A percentile compares a stretch with the other conserved stretches of the same genome.
Evolutionary conservation across 169 alveolate genomes (phyloP).

Genomic region (Cryptosporidium andersoni): DNA sequence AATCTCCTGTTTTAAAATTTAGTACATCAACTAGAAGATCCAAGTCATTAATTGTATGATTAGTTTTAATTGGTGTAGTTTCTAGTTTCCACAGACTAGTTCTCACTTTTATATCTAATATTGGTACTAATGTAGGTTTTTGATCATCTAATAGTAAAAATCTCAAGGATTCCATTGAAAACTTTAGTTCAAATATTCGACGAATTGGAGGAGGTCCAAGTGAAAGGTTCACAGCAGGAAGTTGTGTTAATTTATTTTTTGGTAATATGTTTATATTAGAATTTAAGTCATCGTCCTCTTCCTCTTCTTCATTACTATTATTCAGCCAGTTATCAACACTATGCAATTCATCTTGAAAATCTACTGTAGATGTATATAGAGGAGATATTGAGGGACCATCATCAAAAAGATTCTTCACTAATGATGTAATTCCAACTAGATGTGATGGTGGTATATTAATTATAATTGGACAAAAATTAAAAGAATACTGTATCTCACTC

Average conservation of each 20-base stretch:
- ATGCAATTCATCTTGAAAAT: neutral
- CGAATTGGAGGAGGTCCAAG: slow-evolving; percentile 69
- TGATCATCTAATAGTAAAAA: slow-evolving; percentile 7
- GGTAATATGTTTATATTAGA: neutral
- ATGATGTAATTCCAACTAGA: neutral
- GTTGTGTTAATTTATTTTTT: neutral
- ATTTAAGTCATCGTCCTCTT: neutral
- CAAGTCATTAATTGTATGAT: slow-evolving; percentile 37
- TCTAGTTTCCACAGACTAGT: slow-evolving; percentile 53
- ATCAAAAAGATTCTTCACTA: slow-evolving; percentile 29
- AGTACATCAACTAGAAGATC: slow-evolving; percentile 10
- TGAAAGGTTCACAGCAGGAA: neutral
- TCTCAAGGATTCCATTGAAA: neutral
- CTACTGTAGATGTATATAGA: slow-evolving; percentile 25
- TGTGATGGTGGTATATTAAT: slow-evolving; percentile 32
- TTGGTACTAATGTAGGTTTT: slow-evolving; percentile 1
- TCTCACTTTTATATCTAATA: slow-evolving; percentile 23
- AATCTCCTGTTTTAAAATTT: slow-evolving; percentile 33
- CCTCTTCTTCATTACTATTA: slow-evolving; percentile 4
- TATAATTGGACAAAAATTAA: slow-evolving; percentile 2
- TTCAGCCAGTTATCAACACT: neutral
- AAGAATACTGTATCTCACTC: slow-evolving; percentile 17
- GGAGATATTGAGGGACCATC: slow-evolving; percentile 68
- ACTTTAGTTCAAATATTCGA: slow-evolving; percentile 20
- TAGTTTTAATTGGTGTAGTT: slow-evolving; percentile 42